phyloP scores from a whole-genome alignment of 768 basidiomycete genomes.

The Sporobolomyces phaffii region DNA sequence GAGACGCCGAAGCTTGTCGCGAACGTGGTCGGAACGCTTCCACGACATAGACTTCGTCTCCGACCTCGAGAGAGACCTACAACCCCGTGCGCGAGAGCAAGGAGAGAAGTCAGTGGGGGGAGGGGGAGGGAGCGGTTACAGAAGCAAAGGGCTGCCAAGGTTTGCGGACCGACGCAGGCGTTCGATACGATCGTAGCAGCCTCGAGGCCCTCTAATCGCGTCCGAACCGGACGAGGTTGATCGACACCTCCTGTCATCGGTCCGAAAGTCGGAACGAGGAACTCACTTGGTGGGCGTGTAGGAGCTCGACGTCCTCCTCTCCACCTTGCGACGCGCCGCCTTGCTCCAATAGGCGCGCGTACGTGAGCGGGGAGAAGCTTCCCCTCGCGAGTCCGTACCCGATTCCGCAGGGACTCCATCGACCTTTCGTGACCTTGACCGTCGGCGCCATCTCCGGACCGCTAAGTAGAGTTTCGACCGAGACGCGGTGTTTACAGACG shows the following conservation, averaged over 20 bases:
- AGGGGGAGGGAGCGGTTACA: no score
- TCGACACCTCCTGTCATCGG: not conserved
- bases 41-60: slow-evolving; percentile 95
- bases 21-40: slow-evolving; percentile 52
- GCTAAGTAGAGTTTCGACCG: not conserved
- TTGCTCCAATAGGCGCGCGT: no score
- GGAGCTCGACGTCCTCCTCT: not conserved
- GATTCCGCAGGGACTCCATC: not conserved
- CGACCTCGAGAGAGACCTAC: slow-evolving; percentile 69
- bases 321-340: not conserved
- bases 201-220: no score
- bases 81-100: slow-evolving; percentile 34
- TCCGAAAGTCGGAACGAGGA: not conserved
- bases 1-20: not conserved
- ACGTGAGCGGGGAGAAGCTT: not conserved
- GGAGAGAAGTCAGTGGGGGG: not conserved
- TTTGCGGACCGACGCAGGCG: no score
- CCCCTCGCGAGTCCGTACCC: not conserved
- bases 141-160: no score
- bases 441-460: no score
- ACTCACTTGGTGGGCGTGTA: not conserved
- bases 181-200: no score
- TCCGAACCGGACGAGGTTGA: no score
- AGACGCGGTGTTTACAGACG: no score
- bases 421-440: not conserved